A percentile compares a stretch with the other conserved stretches of the same genome.
Conservation (phyloP, 345 rosid species). For the Citropsis articulata region DNA sequence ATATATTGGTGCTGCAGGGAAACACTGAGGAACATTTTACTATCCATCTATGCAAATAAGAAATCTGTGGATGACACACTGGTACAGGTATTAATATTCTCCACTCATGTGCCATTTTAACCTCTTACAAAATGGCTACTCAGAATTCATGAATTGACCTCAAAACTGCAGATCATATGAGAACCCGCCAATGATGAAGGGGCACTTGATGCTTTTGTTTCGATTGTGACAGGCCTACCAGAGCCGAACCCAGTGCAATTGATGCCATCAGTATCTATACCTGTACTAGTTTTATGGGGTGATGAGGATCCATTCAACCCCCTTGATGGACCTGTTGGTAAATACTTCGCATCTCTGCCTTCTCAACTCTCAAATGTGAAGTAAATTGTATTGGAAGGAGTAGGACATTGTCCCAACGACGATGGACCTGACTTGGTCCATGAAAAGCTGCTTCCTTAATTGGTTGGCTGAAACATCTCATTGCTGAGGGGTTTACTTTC, state of each 20-base stretch:
- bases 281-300: slow-evolving; percentile 49
- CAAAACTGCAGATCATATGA: slow-evolving; percentile 50
- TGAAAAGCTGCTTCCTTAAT: slow-evolving; percentile 66
- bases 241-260: slow-evolving; percentile 74
- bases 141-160: too few species aligned
- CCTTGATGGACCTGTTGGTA: slow-evolving; percentile 75
- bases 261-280: slow-evolving; percentile 53
- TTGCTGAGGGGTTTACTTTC: background rate
- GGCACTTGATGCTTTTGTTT: slow-evolving; percentile 90
- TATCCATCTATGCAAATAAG: too few species aligned
- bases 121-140: background rate
- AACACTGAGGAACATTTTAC: too few species aligned
- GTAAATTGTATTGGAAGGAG: too few species aligned
- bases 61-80: too few species aligned
- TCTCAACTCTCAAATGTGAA: too few species aligned
- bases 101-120: too few species aligned
- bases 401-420: slow-evolving; percentile 91
- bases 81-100: too few species aligned
- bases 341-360: too few species aligned
- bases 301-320: slow-evolving; percentile 55
- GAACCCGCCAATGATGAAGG: slow-evolving; percentile 84
- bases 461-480: slow-evolving; percentile 44
- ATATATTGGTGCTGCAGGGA: too few species aligned
- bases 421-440: slow-evolving; percentile 83
- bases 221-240: slow-evolving; percentile 40